Evolutionary conservation across 768 basidiomycete species (phyloP).

Genomic region (Boletus sp.): DNA sequence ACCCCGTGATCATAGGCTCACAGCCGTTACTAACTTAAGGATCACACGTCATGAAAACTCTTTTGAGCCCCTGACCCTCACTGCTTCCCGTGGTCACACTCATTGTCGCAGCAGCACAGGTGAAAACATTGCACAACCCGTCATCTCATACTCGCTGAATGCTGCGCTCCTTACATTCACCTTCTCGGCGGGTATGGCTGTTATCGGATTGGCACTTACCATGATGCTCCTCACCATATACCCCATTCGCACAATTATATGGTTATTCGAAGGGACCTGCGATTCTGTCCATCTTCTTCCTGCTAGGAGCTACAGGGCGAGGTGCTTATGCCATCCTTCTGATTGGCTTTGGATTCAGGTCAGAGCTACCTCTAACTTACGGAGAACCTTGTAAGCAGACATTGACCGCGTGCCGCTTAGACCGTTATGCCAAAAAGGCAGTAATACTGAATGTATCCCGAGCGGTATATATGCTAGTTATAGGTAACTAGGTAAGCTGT

Average conservation of each 20-base stretch:
- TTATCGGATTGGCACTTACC: constrained; percentile 56
- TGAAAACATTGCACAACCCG: constrained; percentile 50
- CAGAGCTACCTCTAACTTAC: constrained; percentile 35
- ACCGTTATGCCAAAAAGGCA: too few relatives aligned
- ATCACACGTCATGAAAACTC: constrained; percentile 57
- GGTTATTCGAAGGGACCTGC: constrained; percentile 42
- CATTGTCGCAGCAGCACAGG: constrained; percentile 69
- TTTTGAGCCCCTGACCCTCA: constrained; percentile 52
- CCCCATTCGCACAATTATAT: constrained; percentile 53
- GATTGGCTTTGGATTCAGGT: constrained; percentile 49
- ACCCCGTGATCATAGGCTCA: constrained; percentile 18
- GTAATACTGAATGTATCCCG: too few relatives aligned
- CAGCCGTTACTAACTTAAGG: constrained; percentile 43
- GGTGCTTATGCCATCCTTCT: constrained; percentile 56
- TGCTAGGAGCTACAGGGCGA: constrained; percentile 72
- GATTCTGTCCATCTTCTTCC: constrained; percentile 66
- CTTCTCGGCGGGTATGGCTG: constrained; percentile 53
- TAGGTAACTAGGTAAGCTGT: too few relatives aligned
- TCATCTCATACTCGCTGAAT: constrained; percentile 43
- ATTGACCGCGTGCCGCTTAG: too few relatives aligned
- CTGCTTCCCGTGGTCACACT: constrained; percentile 75
- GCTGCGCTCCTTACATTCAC: constrained; percentile 57
- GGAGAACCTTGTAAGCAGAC: too few relatives aligned
- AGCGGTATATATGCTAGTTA: too few relatives aligned
- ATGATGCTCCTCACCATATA: constrained; percentile 71